These are phyloP conservation scores for Centaurea solstitialis DNA, from an alignment of 129 eudicot genomes.

Conservation along the genomic window DNA sequence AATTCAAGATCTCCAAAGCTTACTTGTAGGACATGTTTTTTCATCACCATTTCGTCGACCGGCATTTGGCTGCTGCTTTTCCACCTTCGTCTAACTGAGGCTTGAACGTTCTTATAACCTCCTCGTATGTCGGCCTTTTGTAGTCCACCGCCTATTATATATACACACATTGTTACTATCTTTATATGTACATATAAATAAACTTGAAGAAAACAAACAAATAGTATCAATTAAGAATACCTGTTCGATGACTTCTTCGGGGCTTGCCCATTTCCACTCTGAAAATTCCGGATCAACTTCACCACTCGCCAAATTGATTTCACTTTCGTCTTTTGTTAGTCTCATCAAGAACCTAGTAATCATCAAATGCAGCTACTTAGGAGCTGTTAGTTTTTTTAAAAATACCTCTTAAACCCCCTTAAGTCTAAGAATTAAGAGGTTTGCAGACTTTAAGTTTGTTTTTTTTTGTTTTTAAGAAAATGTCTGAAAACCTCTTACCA, in stretches of 20 bases:
- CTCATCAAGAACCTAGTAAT: conserved; percentile 83
- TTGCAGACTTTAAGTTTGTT: too few relatives aligned
- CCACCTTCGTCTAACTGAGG: conserved; percentile 51
- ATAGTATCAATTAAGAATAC: conserved; percentile 24
- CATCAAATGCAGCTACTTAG: not conserved
- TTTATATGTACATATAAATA: not conserved
- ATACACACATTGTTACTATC: not conserved
- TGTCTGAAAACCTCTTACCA: too few relatives aligned
- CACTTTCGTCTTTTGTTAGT: conserved; percentile 72
- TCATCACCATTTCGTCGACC: conserved; percentile 81
- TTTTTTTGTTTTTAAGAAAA: too few relatives aligned
- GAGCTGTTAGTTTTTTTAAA: too few relatives aligned
- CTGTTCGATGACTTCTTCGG: conserved; percentile 91
- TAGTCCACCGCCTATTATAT: conserved; percentile 87
- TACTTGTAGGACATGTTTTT: conserved; percentile 2
- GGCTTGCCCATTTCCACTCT: conserved; percentile 98
- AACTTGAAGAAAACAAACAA: not conserved
- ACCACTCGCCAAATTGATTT: conserved; percentile 79
- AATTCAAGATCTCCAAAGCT: conserved; percentile 19
- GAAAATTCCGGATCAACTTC: conserved; percentile 90
- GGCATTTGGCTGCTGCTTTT: conserved; percentile 75
- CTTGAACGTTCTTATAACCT: conserved; percentile 75
- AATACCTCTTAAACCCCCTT: too few relatives aligned
- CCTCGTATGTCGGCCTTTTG: conserved; percentile 96
- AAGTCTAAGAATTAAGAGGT: too few relatives aligned